Conservation (phyloP, 176 grass and related monocot species). For the Stipa capillata region DNA sequence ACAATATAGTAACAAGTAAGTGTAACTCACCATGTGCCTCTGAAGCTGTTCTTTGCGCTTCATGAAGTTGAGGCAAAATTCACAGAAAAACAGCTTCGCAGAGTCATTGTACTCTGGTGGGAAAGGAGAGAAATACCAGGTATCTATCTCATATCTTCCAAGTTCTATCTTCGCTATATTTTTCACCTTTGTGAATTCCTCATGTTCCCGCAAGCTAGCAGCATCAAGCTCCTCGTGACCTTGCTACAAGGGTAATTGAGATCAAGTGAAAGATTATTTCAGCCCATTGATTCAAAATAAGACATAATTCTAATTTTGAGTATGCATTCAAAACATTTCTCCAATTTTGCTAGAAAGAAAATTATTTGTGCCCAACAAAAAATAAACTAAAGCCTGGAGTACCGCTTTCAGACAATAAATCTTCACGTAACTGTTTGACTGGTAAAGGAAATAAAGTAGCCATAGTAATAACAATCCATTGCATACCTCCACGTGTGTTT, state of each 20-base stretch:
- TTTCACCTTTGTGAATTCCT: conserved; percentile 99
- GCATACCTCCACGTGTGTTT: conserved; percentile 97
- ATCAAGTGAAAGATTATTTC: conserved; percentile 4
- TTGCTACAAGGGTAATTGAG: conserved; percentile 35
- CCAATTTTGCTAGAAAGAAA: background rate
- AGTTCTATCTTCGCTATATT: conserved; percentile 99
- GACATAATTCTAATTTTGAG: background rate
- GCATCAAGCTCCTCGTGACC: conserved; percentile 96
- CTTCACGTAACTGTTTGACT: background rate
- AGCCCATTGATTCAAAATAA: background rate
- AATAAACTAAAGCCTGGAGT: background rate
- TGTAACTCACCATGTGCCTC: conserved; percentile 87
- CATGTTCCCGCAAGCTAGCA: conserved; percentile 91
- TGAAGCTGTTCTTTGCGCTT: conserved; percentile 99
- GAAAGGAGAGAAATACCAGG: conserved; percentile 99
- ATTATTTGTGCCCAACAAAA: background rate
- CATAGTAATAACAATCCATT: background rate
- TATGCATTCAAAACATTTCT: background rate
- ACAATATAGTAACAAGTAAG: background rate
- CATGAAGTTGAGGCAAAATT: conserved; percentile 99
- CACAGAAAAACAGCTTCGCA: conserved; percentile 89
- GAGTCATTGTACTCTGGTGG: conserved; percentile 94
- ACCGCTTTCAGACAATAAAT: background rate
- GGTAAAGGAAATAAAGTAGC: conserved; percentile 1
- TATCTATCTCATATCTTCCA: conserved; percentile 97